Conservation (phyloP, 2,329 filamentous ascomycete genomes). For the Pseudopyricularia javanii region DNA sequence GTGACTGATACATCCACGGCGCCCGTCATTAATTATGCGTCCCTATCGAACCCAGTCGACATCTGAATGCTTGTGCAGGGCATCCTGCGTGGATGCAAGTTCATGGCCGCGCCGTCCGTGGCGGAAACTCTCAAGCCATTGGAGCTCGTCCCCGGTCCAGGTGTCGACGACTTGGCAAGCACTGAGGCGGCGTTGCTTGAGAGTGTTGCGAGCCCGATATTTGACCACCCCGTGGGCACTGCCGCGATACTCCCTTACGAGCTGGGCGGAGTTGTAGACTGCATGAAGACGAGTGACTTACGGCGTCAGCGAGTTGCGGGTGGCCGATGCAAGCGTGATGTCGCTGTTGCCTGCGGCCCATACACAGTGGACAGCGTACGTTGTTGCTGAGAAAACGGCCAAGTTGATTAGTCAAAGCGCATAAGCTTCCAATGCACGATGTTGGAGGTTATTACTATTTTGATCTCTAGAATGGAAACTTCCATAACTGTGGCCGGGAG, state of each 20-base stretch:
- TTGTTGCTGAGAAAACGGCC: conserved; percentile 6
- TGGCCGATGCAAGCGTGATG: conserved; percentile 7
- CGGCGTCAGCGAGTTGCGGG: conserved; percentile 5
- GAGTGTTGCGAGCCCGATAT: not conserved
- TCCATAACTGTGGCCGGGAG: too few species aligned
- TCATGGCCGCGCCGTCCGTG: conserved; percentile 2
- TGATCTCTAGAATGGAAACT: too few species aligned
- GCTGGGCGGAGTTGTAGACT: conserved; percentile 1
- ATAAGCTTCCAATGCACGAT: too few species aligned
- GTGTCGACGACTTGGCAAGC: conserved; percentile 20
- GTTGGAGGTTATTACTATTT: too few species aligned
- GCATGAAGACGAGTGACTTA: conserved; percentile 4
- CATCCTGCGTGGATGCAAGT: conserved; percentile 1
- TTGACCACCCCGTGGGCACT: conserved; percentile 2
- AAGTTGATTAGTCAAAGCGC: conserved; percentile 3
- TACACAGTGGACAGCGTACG: conserved; percentile 7
- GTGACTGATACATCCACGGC: not conserved
- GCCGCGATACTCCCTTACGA: conserved; percentile 8
- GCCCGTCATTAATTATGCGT: conserved; percentile 4
- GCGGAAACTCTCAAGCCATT: not conserved
- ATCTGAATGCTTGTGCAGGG: conserved; percentile 1
- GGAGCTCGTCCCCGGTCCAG: conserved; percentile 3
- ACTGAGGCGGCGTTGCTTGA: conserved; percentile 10
- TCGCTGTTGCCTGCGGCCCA: conserved; percentile 6
- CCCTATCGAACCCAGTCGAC: conserved; percentile 4